Evolutionary conservation across 352 stramenopile genomes (phyloP).

Genomic region (Phytophthora aleatoria): DNA sequence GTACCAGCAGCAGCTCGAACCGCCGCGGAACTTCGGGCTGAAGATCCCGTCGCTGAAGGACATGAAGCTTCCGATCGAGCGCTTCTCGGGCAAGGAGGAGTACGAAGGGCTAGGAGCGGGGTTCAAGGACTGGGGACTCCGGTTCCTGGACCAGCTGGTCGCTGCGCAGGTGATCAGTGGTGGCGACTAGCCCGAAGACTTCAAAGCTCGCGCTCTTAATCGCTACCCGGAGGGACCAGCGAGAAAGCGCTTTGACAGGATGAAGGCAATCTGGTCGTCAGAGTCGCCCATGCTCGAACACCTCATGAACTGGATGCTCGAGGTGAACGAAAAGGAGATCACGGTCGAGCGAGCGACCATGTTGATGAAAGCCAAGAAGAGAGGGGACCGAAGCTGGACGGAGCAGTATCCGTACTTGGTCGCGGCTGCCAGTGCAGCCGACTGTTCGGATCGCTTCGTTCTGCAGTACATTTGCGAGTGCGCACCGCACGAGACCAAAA

Average conservation of each 20-base stretch:
- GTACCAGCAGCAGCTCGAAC: neutral
- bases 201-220: neutral
- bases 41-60: slow-evolving; percentile 1
- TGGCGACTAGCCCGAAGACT: slow-evolving; percentile 1
- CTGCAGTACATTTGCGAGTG: slow-evolving; percentile 9
- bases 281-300: slow-evolving; percentile 3
- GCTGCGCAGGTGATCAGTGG: neutral
- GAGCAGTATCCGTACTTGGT: slow-evolving; percentile 9
- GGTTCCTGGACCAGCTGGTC: neutral
- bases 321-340: slow-evolving; percentile 8
- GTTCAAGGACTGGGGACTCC: neutral
- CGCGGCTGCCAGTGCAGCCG: neutral
- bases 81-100: slow-evolving; percentile 1
- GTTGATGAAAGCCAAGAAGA: neutral
- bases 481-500: neutral
- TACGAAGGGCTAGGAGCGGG: neutral
- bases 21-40: neutral
- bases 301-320: slow-evolving; percentile 3
- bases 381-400: neutral
- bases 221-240: slow-evolving; percentile 1
- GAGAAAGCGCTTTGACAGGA: slow-evolving; percentile 3
- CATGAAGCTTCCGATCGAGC: slow-evolving; percentile 4
- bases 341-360: slow-evolving; percentile 3
- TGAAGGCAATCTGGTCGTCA: neutral
- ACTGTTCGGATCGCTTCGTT: neutral